These are phyloP conservation scores for Thermothelomyces thermophilus DNA, from an alignment of 2,329 filamentous ascomycete genomes.

Conservation along the genomic window DNA sequence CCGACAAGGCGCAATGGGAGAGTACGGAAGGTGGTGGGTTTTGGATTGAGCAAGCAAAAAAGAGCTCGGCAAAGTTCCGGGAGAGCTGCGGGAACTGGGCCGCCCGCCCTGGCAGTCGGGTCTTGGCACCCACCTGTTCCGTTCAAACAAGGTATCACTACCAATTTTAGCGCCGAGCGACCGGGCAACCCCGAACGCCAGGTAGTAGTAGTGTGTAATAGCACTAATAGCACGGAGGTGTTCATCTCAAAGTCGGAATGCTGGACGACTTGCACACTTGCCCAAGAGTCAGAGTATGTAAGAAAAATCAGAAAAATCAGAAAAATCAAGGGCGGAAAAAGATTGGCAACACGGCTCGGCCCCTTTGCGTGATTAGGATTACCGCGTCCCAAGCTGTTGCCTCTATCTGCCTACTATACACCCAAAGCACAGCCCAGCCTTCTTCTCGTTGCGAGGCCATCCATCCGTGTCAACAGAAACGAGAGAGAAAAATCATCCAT, in stretches of 20 bases:
- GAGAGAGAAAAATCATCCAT: slow-evolving; percentile 14
- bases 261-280: no score
- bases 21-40: slow-evolving; percentile 25
- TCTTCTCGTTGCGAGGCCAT: slow-evolving; percentile 2
- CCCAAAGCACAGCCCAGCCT: slow-evolving; percentile 12
- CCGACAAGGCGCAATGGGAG: slow-evolving; percentile 31
- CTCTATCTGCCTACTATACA: slow-evolving; percentile 28
- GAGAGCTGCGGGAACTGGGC: slow-evolving; percentile 8
- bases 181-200: no score
- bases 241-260: no score
- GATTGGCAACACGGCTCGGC: neutral
- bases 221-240: no score
- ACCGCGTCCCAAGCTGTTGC: slow-evolving; percentile 25
- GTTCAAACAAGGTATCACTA: no score
- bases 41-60: slow-evolving; percentile 28
- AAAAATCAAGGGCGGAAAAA: no score
- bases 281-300: no score
- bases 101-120: neutral
- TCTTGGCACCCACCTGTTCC: neutral
- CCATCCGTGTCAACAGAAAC: neutral
- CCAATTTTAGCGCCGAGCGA: no score
- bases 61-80: slow-evolving; percentile 24
- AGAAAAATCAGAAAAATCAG: no score
- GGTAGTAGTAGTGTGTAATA: no score
- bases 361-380: slow-evolving; percentile 15